These are phyloP conservation scores for Emergomyces pasteurianus DNA, from an alignment of 2,329 filamentous ascomycete genomes.

Conservation along the genomic window DNA sequence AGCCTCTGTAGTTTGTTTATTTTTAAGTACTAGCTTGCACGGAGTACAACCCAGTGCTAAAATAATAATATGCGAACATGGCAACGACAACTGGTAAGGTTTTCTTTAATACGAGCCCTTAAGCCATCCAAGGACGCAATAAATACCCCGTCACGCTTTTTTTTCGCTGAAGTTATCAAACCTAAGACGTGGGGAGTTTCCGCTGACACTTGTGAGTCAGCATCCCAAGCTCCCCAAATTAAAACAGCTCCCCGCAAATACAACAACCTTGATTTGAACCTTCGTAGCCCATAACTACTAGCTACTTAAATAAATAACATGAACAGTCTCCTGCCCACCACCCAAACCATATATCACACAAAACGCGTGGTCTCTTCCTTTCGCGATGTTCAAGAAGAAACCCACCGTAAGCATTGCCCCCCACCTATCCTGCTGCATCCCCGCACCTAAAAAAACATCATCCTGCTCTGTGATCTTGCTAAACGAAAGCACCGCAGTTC, in stretches of 20 bases:
- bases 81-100: background rate
- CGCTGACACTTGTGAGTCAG: background rate
- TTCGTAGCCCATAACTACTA: background rate
- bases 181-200: background rate
- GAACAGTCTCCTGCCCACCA: background rate
- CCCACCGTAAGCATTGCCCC: constrained; percentile 36
- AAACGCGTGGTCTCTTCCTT: background rate
- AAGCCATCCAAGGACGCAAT: background rate
- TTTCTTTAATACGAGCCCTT: background rate
- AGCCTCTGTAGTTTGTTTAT: background rate
- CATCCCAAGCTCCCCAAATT: background rate
- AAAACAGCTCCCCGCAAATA: background rate
- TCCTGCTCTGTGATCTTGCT: background rate
- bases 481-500: constrained; percentile 34
- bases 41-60: background rate
- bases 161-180: background rate
- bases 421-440: constrained; percentile 5
- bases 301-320: background rate
- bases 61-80: background rate
- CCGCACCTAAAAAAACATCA: background rate
- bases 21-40: background rate
- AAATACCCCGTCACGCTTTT: background rate
- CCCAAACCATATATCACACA: background rate
- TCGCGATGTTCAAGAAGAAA: constrained; percentile 52
- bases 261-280: background rate